phyloP scores from a whole-genome alignment of 495 filamentous ascomycete species.

The Talaromyces liani region DNA sequence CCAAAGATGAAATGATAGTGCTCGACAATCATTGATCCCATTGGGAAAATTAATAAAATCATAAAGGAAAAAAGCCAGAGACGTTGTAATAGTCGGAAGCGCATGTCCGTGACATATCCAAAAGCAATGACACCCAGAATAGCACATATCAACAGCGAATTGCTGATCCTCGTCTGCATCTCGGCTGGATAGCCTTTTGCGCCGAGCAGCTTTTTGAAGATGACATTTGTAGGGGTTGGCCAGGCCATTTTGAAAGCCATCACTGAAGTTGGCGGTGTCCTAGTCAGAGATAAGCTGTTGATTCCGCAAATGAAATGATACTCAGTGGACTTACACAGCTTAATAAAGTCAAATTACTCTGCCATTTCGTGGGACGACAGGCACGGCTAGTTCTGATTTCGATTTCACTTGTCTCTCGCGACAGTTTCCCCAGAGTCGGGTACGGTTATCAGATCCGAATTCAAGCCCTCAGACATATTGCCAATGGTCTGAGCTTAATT shows the following conservation, averaged over 20 bases:
- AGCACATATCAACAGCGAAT: slow-evolving; percentile 26
- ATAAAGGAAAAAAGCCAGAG: slow-evolving; percentile 28
- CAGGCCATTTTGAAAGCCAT: slow-evolving; percentile 26
- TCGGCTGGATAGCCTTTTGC: slow-evolving; percentile 19
- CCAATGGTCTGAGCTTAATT: neutral
- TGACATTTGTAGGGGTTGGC: slow-evolving; percentile 32
- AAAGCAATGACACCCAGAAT: slow-evolving; percentile 27
- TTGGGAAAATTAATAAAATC: slow-evolving; percentile 33
- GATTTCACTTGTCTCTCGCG: neutral
- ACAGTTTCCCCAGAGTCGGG: neutral
- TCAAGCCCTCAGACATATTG: neutral
- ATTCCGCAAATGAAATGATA: too few relatives aligned
- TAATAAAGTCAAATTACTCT: slow-evolving; percentile 21
- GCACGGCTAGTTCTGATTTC: neutral
- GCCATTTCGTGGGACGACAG: slow-evolving; percentile 16
- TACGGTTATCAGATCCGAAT: neutral
- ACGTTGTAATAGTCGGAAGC: slow-evolving; percentile 23
- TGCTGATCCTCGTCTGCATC: slow-evolving; percentile 30
- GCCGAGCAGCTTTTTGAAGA: slow-evolving; percentile 27
- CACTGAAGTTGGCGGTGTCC: slow-evolving; percentile 33
- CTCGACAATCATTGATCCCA: slow-evolving; percentile 34
- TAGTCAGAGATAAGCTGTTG: slow-evolving; percentile 10
- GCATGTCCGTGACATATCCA: slow-evolving; percentile 27
- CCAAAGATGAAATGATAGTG: slow-evolving; percentile 30
- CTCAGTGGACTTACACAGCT: slow-evolving; percentile 13